These are phyloP conservation scores for Capniomyces stellatus DNA, from an alignment of 371 early-diverging fungal species.

Conservation along the genomic window DNA sequence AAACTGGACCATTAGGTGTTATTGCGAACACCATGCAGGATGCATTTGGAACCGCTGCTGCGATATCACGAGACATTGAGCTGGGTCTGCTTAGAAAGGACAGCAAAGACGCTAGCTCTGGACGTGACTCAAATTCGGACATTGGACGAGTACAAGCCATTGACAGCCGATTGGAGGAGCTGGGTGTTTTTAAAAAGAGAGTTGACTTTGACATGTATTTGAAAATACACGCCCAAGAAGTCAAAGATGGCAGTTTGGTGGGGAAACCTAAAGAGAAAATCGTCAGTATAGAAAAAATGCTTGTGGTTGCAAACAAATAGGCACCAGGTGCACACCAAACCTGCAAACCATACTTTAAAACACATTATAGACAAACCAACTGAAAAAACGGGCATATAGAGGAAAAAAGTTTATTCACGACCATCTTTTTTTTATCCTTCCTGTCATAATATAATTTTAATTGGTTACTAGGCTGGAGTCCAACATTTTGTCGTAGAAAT, in stretches of 20 bases:
- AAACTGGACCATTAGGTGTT: conserved; percentile 84
- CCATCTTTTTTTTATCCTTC: no score
- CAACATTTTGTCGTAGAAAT: no score
- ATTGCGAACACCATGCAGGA: conserved; percentile 90
- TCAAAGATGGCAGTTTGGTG: conserved; percentile 31
- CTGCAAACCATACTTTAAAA: no score
- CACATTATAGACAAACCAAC: no score
- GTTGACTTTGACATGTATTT: conserved; percentile 66
- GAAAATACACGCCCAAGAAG: conserved; percentile 56
- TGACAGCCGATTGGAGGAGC: conserved; percentile 10
- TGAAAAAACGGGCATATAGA: no score
- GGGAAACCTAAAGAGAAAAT: conserved; percentile 80
- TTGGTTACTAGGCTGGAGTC: no score
- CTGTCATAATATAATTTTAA: no score
- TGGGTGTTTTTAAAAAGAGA: conserved; percentile 7
- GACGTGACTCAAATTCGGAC: no score
- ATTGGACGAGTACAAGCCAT: conserved; percentile 1
- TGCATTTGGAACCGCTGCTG: conserved; percentile 75
- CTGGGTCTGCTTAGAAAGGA: conserved; percentile 13
- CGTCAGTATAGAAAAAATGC: conserved; percentile 41
- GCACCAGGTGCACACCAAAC: background rate
- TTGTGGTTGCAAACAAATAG: conserved; percentile 12
- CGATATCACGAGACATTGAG: conserved; percentile 39
- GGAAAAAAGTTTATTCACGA: no score
- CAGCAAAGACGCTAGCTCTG: background rate